Percentiles rank a stretch among this genome's conserved stretches.
Conservation (phyloP, 2,329 filamentous ascomycete genomes). For the Aspergillus latus region DNA sequence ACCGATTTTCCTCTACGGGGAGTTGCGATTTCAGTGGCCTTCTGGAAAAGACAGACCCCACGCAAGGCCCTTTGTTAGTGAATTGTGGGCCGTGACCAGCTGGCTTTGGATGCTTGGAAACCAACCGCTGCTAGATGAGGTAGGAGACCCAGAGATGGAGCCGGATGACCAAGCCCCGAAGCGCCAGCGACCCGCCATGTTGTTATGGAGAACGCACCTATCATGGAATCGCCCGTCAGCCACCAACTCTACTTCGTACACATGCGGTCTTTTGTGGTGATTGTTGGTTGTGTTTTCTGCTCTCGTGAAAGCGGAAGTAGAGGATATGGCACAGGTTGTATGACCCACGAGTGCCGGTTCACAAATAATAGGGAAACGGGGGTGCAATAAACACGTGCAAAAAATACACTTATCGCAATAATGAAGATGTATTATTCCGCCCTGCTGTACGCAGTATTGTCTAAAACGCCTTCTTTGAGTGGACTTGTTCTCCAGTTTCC, state of each 20-base stretch:
- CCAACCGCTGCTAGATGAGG: not conserved
- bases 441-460: too few species aligned
- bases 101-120: conserved; percentile 1
- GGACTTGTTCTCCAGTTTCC: too few species aligned
- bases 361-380: not conserved
- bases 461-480: too few species aligned
- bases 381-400: not conserved
- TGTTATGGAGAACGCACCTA: conserved; percentile 1
- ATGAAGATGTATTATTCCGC: too few species aligned
- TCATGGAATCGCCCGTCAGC: conserved; percentile 3
- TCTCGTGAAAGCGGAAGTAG: not conserved
- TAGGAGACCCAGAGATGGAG: not conserved
- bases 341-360: not conserved
- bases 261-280: not conserved
- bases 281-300: not conserved
- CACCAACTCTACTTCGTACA: conserved; percentile 2
- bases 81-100: not conserved
- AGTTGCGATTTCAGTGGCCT: not conserved
- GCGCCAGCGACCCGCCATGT: conserved; percentile 9
- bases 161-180: conserved; percentile 11
- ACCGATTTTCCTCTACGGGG: too few species aligned
- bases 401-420: too few species aligned
- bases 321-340: not conserved
- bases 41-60: conserved; percentile 4
- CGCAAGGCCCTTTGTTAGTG: not conserved